Conservation (phyloP, 345 rosid species). For the Turritis glabra region DNA sequence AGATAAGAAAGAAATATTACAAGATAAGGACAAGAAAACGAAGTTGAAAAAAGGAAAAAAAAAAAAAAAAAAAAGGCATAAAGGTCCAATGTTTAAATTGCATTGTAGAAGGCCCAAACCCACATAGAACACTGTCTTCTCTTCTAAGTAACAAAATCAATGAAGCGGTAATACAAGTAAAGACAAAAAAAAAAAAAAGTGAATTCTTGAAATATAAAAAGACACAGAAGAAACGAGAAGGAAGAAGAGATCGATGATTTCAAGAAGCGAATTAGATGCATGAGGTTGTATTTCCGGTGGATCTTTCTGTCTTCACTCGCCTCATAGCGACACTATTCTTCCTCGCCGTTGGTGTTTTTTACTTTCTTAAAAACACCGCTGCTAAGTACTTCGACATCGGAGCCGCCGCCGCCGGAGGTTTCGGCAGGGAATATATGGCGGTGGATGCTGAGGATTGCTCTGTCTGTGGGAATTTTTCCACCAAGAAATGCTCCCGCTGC, state of each 20-base stretch:
- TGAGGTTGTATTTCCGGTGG: slow-evolving; percentile 68
- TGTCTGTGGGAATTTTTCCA: slow-evolving; percentile 40
- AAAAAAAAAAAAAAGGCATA: neutral
- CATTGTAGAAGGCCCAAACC: slow-evolving; percentile 32
- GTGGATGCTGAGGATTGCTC: slow-evolving; percentile 29
- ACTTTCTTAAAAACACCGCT: slow-evolving; percentile 71
- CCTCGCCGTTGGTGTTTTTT: slow-evolving; percentile 56
- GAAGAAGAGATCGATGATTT: slow-evolving; percentile 31
- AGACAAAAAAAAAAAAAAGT: neutral
- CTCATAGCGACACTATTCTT: slow-evolving; percentile 53
- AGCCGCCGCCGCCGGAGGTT: slow-evolving; percentile 72
- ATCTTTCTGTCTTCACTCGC: slow-evolving; percentile 77
- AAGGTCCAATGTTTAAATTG: slow-evolving; percentile 3
- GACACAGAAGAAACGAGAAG: slow-evolving; percentile 6
- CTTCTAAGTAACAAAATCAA: slow-evolving; percentile 25
- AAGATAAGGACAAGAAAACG: neutral
- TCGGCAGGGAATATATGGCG: slow-evolving; percentile 42
- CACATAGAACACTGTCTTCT: slow-evolving; percentile 29
- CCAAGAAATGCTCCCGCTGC: slow-evolving; percentile 57
- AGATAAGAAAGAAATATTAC: neutral
- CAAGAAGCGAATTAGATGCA: slow-evolving; percentile 59
- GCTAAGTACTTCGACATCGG: slow-evolving; percentile 74
- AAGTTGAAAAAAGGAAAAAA: neutral
- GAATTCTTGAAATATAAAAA: slow-evolving; percentile 12
- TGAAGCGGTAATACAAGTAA: slow-evolving; percentile 15